Base-by-base conservation (phyloP, 1,284 basidiomycete species). In the Cronartium ribicola region DNA sequence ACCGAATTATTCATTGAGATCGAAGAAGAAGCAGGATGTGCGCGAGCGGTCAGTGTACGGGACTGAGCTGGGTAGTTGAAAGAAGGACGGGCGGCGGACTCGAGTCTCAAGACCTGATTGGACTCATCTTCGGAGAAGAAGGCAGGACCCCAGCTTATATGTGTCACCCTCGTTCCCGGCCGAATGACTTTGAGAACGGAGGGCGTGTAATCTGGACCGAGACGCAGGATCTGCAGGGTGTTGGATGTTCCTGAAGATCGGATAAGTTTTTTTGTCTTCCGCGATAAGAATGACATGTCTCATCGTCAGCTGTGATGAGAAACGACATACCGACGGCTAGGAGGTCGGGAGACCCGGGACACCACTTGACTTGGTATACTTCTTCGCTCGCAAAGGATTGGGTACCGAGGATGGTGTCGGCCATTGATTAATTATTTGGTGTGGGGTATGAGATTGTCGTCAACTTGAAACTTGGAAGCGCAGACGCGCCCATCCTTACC, bases 121-220 rank as follows among this genome's bases (percentile, higher is more conserved):
- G 41, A 20, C 39, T 63, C 64, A 46, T 60, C 55, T 20, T 59
- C 61, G 44, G 62, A 20, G 8, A 57, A 22, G 39, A 64, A 36
- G 8, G 63, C 59, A 22, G 71, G 71, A 0, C 71, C 71, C 71
- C 71, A 73, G 22, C 41, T 61, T 29, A 73, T 60, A 8, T 66
- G 64, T 3, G 63, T 66, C 14, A 73, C 64, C n/a, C 71, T 48
- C n/a, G 17, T n/a, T 1, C 55, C 64, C 1, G 66, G 22, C 46
- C 64, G 6, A 40, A 73, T 66, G 14, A 40, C 41, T 22, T 48
- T 48, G 20, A 73, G 43, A 37, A 66, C 43, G 40, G 63, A 36
- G 14, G 71, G 55, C 10, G 51, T 41, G 44, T 73, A 66, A 17
- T 66, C 48, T 48, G 44, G 63, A 61, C 37, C 63, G 14, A 73